Evolutionary conservation across 768 basidiomycete species (phyloP).

Genomic region (Mycena alexandri): DNA sequence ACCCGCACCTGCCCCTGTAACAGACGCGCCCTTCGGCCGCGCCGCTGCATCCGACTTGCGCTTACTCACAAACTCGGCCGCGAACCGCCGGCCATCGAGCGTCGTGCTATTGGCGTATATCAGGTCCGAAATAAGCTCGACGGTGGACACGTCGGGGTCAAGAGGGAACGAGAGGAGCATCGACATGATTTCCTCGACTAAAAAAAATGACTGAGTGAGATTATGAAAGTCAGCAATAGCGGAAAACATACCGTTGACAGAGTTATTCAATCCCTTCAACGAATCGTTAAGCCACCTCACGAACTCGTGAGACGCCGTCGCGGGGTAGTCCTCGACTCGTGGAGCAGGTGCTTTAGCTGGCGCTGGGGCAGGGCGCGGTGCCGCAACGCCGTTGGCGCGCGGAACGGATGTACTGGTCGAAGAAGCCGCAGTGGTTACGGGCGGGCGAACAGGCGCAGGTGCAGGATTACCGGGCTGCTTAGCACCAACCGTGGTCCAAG

Average conservation of each 20-base stretch:
- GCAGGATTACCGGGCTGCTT: slow-evolving; percentile 64
- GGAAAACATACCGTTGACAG: slow-evolving; percentile 72
- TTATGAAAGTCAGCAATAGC: background rate
- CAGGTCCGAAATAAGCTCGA: slow-evolving; percentile 94
- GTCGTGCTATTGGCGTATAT: slow-evolving; percentile 97
- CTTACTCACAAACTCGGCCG: slow-evolving; percentile 88
- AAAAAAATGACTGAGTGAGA: slow-evolving; percentile 22
- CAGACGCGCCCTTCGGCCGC: slow-evolving; percentile 58
- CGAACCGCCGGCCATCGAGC: slow-evolving; percentile 94
- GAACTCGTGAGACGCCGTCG: slow-evolving; percentile 89
- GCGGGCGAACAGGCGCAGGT: slow-evolving; percentile 52
- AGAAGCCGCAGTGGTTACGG: slow-evolving; percentile 47
- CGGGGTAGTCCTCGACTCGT: slow-evolving; percentile 72
- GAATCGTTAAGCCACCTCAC: slow-evolving; percentile 91
- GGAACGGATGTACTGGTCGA: slow-evolving; percentile 47
- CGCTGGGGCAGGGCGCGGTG: slow-evolving; percentile 53
- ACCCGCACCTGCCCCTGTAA: slow-evolving; percentile 51
- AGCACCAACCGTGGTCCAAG: slow-evolving; percentile 89
- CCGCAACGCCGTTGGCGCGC: slow-evolving; percentile 53
- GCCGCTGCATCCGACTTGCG: slow-evolving; percentile 85
- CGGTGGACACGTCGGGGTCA: slow-evolving; percentile 84
- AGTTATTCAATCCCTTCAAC: slow-evolving; percentile 80
- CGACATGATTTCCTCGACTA: slow-evolving; percentile 96
- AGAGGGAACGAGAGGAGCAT: slow-evolving; percentile 96
- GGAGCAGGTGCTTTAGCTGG: slow-evolving; percentile 49